phyloP scores from a whole-genome alignment of 208 protist genomes.

The Wallacemonas rigidus region DNA sequence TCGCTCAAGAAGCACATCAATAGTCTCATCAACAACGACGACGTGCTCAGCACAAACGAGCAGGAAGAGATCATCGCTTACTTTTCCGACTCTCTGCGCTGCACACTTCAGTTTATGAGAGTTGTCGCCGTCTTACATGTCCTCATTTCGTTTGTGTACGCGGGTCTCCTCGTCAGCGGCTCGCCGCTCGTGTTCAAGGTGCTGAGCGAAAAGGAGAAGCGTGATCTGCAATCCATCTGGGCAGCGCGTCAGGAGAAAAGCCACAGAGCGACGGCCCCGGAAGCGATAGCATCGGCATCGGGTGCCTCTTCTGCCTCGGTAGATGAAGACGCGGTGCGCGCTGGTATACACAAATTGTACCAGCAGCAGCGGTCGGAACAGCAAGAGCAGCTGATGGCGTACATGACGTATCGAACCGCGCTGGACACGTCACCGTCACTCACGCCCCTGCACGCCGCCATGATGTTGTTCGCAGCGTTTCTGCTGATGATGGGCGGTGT shows the following conservation, averaged over 20 bases:
- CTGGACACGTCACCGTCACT: constrained; percentile 17
- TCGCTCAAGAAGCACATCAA: constrained; percentile 31
- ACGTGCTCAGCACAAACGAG: constrained; percentile 64
- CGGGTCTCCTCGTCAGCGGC: constrained; percentile 41
- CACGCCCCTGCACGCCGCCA: constrained; percentile 5
- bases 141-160: constrained; percentile 56
- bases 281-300: background rate
- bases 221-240: constrained; percentile 8
- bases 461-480: constrained; percentile 26
- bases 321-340: background rate
- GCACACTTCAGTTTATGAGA: constrained; percentile 36
- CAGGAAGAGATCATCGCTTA: constrained; percentile 72
- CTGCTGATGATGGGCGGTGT: constrained; percentile 32
- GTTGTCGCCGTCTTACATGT: constrained; percentile 59
- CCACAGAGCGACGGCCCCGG: background rate
- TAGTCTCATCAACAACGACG: constrained; percentile 40
- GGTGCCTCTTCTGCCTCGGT: background rate
- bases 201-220: constrained; percentile 19
- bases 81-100: constrained; percentile 46
- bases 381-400: constrained; percentile 12
- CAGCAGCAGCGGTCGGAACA: constrained; percentile 9
- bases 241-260: background rate
- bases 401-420: constrained; percentile 19
- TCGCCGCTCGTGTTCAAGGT: constrained; percentile 46
- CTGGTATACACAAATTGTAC: constrained; percentile 7